Evolutionary conservation across 2,329 filamentous ascomycete genomes (phyloP).

Genomic region (Malbranchea zuffiana): DNA sequence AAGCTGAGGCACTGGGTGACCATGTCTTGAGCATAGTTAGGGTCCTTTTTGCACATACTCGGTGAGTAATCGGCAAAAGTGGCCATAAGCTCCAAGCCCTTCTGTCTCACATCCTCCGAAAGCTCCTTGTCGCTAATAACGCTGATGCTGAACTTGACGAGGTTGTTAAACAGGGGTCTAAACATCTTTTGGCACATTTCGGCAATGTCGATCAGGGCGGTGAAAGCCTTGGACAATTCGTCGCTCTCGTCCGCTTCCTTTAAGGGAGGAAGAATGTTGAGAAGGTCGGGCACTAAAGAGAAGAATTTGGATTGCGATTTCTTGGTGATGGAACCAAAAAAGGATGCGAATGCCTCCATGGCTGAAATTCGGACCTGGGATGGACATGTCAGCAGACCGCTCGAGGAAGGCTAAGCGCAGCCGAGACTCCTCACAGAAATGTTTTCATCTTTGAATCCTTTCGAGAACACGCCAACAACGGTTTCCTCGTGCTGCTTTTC

Average conservation of each 20-base stretch:
- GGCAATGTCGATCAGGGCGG: constrained; percentile 86
- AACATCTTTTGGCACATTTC: constrained; percentile 97
- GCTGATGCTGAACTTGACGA: constrained; percentile 85
- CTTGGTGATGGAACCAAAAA: constrained; percentile 84
- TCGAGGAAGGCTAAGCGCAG: not conserved
- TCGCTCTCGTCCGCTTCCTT: constrained; percentile 87
- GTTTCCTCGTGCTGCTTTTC: constrained; percentile 88
- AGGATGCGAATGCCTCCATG: constrained; percentile 92
- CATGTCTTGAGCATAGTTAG: constrained; percentile 89
- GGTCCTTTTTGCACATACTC: constrained; percentile 87
- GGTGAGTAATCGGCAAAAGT: constrained; percentile 94
- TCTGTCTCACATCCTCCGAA: constrained; percentile 79
- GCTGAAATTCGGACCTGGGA: constrained; percentile 74
- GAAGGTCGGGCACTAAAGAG: constrained; percentile 72
- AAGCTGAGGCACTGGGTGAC: constrained; percentile 94
- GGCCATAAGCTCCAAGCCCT: constrained; percentile 91
- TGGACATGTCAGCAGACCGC: constrained; percentile 13
- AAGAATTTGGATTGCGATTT: constrained; percentile 85
- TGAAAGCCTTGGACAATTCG: constrained; percentile 75
- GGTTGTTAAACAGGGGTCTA: constrained; percentile 79
- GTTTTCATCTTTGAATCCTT: constrained; percentile 82
- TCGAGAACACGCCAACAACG: constrained; percentile 78
- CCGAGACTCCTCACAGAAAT: constrained; percentile 48
- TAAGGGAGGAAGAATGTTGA: constrained; percentile 88
- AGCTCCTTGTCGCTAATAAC: constrained; percentile 95